Conservation (phyloP, 257 asterid species). For the Lycium ferocissimum region DNA sequence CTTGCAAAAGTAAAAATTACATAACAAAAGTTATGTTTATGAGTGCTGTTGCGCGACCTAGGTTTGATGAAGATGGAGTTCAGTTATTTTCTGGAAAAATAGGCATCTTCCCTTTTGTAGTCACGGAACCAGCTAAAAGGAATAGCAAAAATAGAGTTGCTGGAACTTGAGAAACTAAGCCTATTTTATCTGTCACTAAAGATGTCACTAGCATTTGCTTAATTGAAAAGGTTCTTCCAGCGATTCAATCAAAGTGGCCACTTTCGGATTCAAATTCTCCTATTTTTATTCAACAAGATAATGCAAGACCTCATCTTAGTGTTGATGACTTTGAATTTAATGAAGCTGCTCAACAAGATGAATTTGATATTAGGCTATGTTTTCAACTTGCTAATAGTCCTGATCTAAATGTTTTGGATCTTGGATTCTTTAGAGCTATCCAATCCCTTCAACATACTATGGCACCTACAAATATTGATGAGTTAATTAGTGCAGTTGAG, state of each 20-base stretch:
- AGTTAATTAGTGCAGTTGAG: neutral
- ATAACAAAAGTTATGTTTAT: slow-evolving; percentile 26
- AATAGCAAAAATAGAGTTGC: slow-evolving; percentile 19
- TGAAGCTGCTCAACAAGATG: neutral
- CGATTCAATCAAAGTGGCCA: neutral
- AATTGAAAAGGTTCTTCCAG: neutral
- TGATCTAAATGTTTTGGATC: neutral
- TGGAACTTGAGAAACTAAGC: neutral
- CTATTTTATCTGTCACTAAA: neutral
- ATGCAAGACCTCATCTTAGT: neutral
- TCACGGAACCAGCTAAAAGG: slow-evolving; percentile 17
- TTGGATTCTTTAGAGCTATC: neutral
- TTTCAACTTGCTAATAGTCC: neutral
- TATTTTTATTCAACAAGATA: neutral
- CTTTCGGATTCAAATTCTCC: neutral
- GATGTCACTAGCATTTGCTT: neutral
- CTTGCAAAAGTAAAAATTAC: slow-evolving; percentile 19
- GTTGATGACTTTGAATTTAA: too few species aligned
- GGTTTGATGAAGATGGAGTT: neutral
- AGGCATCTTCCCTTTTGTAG: slow-evolving; percentile 18
- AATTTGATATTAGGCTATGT: neutral
- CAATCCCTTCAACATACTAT: neutral
- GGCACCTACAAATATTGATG: neutral
- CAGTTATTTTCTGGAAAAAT: neutral
- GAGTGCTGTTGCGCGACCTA: neutral